phyloP scores from a whole-genome alignment of 441 rosid species.

The Adansonia gregorii region DNA sequence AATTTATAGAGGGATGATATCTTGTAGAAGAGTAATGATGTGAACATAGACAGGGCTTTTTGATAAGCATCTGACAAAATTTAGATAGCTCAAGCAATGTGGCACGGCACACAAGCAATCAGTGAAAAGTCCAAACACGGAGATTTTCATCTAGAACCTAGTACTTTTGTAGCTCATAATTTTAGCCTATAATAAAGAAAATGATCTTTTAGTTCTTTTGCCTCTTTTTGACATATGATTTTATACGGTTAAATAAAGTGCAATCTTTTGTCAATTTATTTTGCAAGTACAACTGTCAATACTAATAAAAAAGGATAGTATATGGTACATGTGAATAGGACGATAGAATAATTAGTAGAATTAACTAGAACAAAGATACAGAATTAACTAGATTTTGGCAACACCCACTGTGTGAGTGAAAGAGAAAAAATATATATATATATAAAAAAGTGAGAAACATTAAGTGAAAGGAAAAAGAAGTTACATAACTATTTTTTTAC shows the following conservation, averaged over 20 bases:
- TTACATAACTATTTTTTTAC: not conserved
- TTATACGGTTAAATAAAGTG: not conserved
- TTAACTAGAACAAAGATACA: not conserved
- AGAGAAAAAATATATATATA: not conserved
- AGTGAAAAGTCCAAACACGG: not conserved
- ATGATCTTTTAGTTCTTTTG: not conserved
- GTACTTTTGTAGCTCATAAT: not conserved
- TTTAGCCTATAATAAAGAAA: not conserved
- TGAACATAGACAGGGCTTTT: not conserved
- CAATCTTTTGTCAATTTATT: not conserved
- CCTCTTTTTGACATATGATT: not conserved
- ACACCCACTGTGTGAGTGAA: not conserved
- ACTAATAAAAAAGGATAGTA: not conserved
- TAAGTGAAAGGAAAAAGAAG: not conserved
- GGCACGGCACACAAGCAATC: not conserved
- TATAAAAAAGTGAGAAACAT: not conserved
- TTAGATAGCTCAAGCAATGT: not conserved
- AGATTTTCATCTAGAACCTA: not conserved
- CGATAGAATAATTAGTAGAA: not conserved
- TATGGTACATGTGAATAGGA: not conserved
- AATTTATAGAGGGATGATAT: too few species aligned
- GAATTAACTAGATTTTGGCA: not conserved
- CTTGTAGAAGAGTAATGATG: not conserved
- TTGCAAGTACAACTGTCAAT: not conserved
- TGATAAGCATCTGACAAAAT: conserved; percentile 6